These are phyloP conservation scores for Phytophthora sansomeana DNA, from an alignment of 352 stramenopile genomes.

Conservation along the genomic window DNA sequence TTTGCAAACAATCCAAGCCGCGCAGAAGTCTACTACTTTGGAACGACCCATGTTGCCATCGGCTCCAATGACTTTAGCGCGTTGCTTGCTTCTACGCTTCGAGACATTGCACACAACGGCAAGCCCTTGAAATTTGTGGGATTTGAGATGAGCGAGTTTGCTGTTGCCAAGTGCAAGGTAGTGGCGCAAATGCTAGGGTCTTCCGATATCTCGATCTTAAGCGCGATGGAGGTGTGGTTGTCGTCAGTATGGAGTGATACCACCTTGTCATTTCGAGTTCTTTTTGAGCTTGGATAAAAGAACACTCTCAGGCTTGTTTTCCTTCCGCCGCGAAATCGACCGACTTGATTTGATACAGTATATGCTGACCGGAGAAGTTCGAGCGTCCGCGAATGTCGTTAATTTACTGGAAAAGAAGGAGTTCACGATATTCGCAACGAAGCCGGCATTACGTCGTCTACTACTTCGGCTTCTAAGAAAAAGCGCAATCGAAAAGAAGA, in stretches of 20 bases:
- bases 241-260: conserved; percentile 33
- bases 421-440: background rate
- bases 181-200: conserved; percentile 35
- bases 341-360: conserved; percentile 30
- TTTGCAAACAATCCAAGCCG: conserved; percentile 25
- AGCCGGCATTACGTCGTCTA: background rate
- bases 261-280: conserved; percentile 22
- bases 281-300: conserved; percentile 25
- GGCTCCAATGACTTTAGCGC: conserved; percentile 36
- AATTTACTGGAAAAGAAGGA: conserved; percentile 11
- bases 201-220: conserved; percentile 17
- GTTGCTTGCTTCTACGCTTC: conserved; percentile 17
- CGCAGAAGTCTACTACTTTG: conserved; percentile 25
- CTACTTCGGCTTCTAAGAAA: background rate
- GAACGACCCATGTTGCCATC: conserved; percentile 37
- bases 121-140: conserved; percentile 31
- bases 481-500: conserved; percentile 13
- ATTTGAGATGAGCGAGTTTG: conserved; percentile 41
- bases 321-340: conserved; percentile 33
- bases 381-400: conserved; percentile 2
- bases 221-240: conserved; percentile 40
- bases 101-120: background rate
- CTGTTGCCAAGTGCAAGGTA: conserved; percentile 36
- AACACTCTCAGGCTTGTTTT: background rate
- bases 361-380: conserved; percentile 34